Conservation (phyloP, 2,329 filamentous ascomycete species). For the Aspergillus candidus region DNA sequence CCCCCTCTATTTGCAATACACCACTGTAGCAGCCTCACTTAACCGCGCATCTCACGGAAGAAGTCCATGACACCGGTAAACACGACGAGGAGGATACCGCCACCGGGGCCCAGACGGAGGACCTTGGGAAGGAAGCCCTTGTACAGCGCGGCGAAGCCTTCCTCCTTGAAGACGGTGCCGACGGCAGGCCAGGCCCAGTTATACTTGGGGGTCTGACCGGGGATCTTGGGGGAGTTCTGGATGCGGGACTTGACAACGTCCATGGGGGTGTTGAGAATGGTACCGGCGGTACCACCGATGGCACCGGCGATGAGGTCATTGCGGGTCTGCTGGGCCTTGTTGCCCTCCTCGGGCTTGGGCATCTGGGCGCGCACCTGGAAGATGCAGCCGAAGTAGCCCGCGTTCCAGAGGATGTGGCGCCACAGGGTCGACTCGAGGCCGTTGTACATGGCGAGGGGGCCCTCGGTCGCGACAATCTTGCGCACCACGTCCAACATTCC, state of each 20-base stretch:
- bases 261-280: conserved; percentile 89
- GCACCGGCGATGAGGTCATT: conserved; percentile 86
- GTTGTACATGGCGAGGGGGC: conserved; percentile 85
- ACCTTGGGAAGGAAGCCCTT: conserved; percentile 98
- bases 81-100: conserved; percentile 52
- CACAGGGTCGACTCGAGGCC: conserved; percentile 94
- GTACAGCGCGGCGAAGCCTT: conserved; percentile 87
- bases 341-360: conserved; percentile 62
- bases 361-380: conserved; percentile 88
- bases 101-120: conserved; percentile 64
- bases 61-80: conserved; percentile 61
- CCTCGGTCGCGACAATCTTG: conserved; percentile 74
- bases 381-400: conserved; percentile 96
- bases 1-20: not conserved
- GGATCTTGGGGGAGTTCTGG: conserved; percentile 80
- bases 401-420: conserved; percentile 92
- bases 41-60: conserved; percentile 64
- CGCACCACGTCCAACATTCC: conserved; percentile 49
- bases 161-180: conserved; percentile 81
- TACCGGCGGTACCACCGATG: conserved; percentile 84
- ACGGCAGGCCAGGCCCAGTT: conserved; percentile 96
- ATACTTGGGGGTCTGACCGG: conserved; percentile 85
- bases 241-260: conserved; percentile 98
- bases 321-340: conserved; percentile 71
- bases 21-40: conserved; percentile 14